Base-by-base conservation (phyloP, 768 basidiomycete genomes). In the Tylopilus subfusipes region DNA sequence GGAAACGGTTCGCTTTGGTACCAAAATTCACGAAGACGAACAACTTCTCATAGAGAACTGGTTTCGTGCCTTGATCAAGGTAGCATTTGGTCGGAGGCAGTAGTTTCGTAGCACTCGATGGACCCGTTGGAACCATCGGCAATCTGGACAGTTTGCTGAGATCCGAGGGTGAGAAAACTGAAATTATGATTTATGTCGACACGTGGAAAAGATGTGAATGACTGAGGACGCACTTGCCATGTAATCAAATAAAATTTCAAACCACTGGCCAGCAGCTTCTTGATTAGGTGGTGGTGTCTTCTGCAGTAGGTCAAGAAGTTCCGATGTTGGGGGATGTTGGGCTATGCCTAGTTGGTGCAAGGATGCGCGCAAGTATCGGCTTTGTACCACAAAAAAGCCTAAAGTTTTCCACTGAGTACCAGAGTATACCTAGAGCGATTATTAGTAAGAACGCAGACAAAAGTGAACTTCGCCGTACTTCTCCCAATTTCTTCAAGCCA, bases 21-120 rank as follows among this genome's bases (percentile, higher is more conserved):
- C 91, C 93, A 64, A 94, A 95, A 67, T 94, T 84, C 43, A 97
- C 82, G 58, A 93, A 95, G 19, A 80, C 77, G 65, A 96, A 95
- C 2, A 94, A 73, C 53, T 85, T 84, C 2, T 83, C 83, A 64
- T 88, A 85, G 38, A 91, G 80, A 16, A 76, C 74, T n/a, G 78
- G 75, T 25, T 75, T 70, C 13, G 73, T 68, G 42, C 75, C 73
- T 38, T 76, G 72, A 10, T 77, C 79, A 54, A 90, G 24, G 65
- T 83, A 88, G 58, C 88, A 90, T 54, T 84, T 82, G 5, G 67
- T 74, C 11, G 86, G 86, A 22, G 79, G 70, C 18, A 84, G 64
- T 70, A 72, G 81, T 38, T 62, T 73, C 53, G 65, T 58, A 10
- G 60, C 64, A 21, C 54, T 63, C 42, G 47, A 57, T 19, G 58